Percentiles rank a stretch among this genome's conserved stretches.
Evolutionary conservation across 768 basidiomycete species (phyloP).

Genomic region (Saitozyma podzolica): DNA sequence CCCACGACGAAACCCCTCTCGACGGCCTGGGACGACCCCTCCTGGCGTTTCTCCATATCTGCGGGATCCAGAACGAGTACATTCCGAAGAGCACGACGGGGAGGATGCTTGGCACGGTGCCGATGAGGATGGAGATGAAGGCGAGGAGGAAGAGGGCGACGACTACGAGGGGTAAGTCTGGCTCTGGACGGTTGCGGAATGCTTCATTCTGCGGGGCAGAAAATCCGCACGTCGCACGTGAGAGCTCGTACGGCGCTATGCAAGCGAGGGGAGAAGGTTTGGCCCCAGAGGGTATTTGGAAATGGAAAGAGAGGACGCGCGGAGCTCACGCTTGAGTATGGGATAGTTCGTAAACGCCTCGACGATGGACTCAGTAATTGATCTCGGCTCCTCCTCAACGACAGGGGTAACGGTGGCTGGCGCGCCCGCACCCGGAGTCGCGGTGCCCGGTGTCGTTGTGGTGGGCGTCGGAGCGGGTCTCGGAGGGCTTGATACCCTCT

Average conservation of each 20-base stretch:
- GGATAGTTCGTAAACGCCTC: conserved; percentile 20
- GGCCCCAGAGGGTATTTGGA: neutral
- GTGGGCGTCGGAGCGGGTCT: conserved; percentile 16
- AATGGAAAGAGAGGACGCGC: no score
- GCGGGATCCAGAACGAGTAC: conserved; percentile 83
- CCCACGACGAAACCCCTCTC: conserved; percentile 72
- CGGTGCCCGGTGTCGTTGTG: conserved; percentile 7
- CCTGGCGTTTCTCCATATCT: conserved; percentile 73
- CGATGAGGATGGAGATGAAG: conserved; percentile 62
- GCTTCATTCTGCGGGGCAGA: neutral
- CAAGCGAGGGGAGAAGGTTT: neutral
- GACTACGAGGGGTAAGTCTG: neutral
- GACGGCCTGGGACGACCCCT: conserved; percentile 69
- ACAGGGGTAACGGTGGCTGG: neutral
- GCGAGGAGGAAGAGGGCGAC: neutral
- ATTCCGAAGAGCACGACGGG: conserved; percentile 67
- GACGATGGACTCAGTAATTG: conserved; percentile 12
- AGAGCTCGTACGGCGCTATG: neutral
- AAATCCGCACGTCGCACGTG: neutral
- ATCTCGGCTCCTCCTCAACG: conserved; percentile 4
- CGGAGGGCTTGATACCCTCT: conserved; percentile 36
- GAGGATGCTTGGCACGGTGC: conserved; percentile 64
- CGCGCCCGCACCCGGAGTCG: conserved; percentile 9
- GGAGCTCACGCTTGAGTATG: conserved; percentile 15
- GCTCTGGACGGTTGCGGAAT: neutral